phyloP scores from a whole-genome alignment of 2,329 filamentous ascomycete genomes.

The Phialophora tarda region DNA sequence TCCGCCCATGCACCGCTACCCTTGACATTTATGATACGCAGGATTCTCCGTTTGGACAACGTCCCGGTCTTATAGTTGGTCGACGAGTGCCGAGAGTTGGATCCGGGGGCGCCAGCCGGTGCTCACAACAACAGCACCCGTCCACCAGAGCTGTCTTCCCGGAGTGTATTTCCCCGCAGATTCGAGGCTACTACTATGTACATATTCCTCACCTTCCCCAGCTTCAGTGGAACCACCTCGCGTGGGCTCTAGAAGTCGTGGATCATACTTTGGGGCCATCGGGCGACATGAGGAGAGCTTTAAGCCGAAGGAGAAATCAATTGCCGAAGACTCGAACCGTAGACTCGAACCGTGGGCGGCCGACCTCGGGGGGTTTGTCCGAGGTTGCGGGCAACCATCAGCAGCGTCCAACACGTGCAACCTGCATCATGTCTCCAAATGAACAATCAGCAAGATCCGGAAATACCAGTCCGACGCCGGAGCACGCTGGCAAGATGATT shows the following conservation, averaged over 20 bases:
- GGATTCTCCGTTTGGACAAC: too few species aligned
- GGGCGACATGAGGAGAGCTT: not conserved
- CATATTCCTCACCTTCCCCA: not conserved
- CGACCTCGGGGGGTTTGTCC: too few species aligned
- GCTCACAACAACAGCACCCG: not conserved
- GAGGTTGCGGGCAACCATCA: too few species aligned
- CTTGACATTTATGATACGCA: not conserved
- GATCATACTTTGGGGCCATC: not conserved
- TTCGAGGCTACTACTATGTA: not conserved
- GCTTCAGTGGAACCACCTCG: not conserved
- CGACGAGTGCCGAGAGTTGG: not conserved
- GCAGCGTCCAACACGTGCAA: too few species aligned
- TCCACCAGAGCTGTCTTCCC: not conserved
- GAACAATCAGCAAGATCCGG: too few species aligned
- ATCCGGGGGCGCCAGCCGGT: not conserved
- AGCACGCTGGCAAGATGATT: too few species aligned
- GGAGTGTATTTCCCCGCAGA: not conserved
- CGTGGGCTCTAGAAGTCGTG: not conserved
- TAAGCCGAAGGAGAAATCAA: not conserved
- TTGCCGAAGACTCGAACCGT: not conserved
- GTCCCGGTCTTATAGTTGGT: not conserved
- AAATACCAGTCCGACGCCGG: too few species aligned
- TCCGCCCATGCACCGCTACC: not conserved
- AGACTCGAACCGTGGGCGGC: not conserved
- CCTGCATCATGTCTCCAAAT: too few species aligned